Evolutionary conservation across 768 basidiomycete genomes (phyloP).

Genomic region (Thelephora aurantiotincta): DNA sequence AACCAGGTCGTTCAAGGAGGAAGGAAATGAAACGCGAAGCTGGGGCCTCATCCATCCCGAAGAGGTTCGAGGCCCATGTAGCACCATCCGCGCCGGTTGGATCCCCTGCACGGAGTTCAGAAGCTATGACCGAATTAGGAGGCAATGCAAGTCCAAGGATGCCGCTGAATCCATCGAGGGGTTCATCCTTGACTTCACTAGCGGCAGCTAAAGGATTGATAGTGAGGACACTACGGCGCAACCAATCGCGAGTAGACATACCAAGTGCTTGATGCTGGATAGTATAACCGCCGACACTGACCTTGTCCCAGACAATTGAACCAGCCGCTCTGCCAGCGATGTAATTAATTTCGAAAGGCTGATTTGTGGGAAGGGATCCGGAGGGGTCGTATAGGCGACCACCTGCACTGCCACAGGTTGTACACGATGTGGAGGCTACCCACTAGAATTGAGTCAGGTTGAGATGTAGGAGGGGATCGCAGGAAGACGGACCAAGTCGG

Average conservation of each 20-base stretch:
- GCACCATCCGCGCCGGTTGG: slow-evolving; percentile 49
- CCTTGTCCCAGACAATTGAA: slow-evolving; percentile 54
- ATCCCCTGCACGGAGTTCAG: slow-evolving; percentile 30
- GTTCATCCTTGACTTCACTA: slow-evolving; percentile 36
- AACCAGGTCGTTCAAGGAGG: slow-evolving; percentile 55
- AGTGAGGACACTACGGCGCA: neutral
- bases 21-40: slow-evolving; percentile 52
- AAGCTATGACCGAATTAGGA: slow-evolving; percentile 51
- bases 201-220: slow-evolving; percentile 38
- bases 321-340: slow-evolving; percentile 45
- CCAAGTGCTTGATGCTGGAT: slow-evolving; percentile 60
- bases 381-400: slow-evolving; percentile 45
- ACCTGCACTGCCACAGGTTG: slow-evolving; percentile 30
- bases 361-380: slow-evolving; percentile 26
- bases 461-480: slow-evolving; percentile 1
- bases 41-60: slow-evolving; percentile 45
- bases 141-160: slow-evolving; percentile 69
- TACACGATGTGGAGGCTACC: slow-evolving; percentile 57
- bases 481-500: slow-evolving; percentile 46
- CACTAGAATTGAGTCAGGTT: slow-evolving; percentile 29
- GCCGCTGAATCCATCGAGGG: slow-evolving; percentile 46
- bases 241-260: slow-evolving; percentile 16
- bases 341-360: slow-evolving; percentile 38
- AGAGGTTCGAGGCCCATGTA: slow-evolving; percentile 52
- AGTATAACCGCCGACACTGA: slow-evolving; percentile 48